These are phyloP conservation scores for Paramecium sonneborni DNA, from an alignment of 73 alveolate species.

Conservation along the genomic window DNA sequence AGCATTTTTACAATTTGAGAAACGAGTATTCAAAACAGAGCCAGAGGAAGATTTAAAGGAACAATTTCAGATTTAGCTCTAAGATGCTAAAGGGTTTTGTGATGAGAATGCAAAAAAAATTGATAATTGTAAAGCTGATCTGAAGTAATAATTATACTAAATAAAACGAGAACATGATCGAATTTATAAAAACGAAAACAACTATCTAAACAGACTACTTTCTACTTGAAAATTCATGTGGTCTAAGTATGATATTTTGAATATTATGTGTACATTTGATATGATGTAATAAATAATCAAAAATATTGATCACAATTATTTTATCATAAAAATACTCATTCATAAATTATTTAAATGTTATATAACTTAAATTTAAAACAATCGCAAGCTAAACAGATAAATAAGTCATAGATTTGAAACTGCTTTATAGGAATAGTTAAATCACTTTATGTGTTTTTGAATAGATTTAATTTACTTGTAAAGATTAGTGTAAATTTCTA, in stretches of 20 bases:
- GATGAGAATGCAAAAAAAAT: background rate
- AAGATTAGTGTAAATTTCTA: background rate
- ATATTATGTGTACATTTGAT: background rate
- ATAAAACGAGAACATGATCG: background rate
- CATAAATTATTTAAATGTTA: background rate
- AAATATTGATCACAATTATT: background rate
- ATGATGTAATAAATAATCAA: background rate
- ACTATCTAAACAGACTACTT: background rate
- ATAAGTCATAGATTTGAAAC: too few relatives aligned
- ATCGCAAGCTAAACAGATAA: too few relatives aligned
- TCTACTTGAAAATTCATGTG: background rate
- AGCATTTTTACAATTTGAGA: background rate
- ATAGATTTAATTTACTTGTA: background rate
- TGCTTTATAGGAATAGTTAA: too few relatives aligned
- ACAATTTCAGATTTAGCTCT: background rate
- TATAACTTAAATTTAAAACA: background rate
- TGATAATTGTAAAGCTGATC: background rate
- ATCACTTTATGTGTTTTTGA: background rate
- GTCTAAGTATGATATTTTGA: background rate
- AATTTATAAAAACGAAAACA: background rate
- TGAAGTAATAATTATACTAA: background rate
- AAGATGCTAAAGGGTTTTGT: background rate
- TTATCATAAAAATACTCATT: background rate
- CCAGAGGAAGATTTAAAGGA: background rate
- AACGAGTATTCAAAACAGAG: background rate